Evolutionary conservation across 2,329 filamentous ascomycete species (phyloP).

Genomic region (Talaromyces sp.): DNA sequence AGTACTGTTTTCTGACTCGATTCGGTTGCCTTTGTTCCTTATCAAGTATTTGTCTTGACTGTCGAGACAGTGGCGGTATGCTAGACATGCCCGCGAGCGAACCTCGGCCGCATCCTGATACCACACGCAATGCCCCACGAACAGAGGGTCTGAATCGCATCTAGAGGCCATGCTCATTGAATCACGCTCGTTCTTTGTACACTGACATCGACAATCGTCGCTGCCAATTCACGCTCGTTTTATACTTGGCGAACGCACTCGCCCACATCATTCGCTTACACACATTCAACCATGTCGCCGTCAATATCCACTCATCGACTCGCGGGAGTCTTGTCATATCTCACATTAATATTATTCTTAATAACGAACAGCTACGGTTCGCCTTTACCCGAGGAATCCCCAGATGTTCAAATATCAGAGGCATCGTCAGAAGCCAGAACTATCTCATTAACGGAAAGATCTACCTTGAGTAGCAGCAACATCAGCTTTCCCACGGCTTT

Average conservation of each 20-base stretch:
- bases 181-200: not conserved
- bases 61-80: not conserved
- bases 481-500: constrained; percentile 59
- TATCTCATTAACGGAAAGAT: constrained; percentile 1
- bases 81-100: not conserved
- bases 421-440: not conserved
- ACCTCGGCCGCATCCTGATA: not conserved
- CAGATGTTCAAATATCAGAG: not conserved
- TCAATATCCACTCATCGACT: constrained; percentile 7
- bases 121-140: constrained; percentile 3
- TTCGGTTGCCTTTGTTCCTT: not conserved
- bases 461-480: constrained; percentile 13
- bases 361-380: constrained; percentile 8
- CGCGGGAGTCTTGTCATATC: not conserved
- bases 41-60: not conserved
- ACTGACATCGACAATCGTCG: not conserved
- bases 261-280: constrained; percentile 12
- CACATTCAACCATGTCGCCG: not conserved
- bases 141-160: not conserved
- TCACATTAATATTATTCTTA: constrained; percentile 18
- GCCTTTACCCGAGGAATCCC: not conserved
- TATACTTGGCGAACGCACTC: not conserved
- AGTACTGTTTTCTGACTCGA: not conserved
- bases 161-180: not conserved
- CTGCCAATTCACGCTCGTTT: constrained; percentile 11